A percentile compares a stretch with the other conserved stretches of the same genome.
Conservation (phyloP, 148 eudicot species). For the Silene conica region DNA sequence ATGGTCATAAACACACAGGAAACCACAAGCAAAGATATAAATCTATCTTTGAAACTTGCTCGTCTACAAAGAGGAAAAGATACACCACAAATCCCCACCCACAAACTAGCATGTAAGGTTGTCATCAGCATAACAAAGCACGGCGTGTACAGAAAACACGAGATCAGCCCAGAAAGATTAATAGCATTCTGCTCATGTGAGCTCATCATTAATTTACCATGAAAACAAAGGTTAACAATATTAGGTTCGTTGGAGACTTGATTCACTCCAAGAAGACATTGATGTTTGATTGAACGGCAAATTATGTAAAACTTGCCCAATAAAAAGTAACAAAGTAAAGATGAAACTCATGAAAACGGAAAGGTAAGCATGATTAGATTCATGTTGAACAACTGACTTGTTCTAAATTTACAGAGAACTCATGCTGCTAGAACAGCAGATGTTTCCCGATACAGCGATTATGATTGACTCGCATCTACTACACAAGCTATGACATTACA, state of each 20-base stretch:
- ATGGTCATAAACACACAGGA: too few species aligned
- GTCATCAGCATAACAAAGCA: not conserved
- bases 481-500: constrained; percentile 34
- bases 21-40: too few species aligned
- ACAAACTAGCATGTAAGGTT: not conserved
- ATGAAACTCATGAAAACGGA: constrained; percentile 16
- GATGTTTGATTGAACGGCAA: not conserved
- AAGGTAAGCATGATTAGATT: constrained; percentile 36
- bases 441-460: constrained; percentile 39
- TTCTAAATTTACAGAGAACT: constrained; percentile 54
- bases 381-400: constrained; percentile 47
- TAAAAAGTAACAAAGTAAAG: not conserved
- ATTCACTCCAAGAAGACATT: not conserved
- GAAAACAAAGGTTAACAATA: too few species aligned
- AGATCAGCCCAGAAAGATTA: not conserved
- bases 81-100: not conserved
- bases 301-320: not conserved
- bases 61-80: not conserved
- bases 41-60: too few species aligned
- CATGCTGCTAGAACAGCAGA: constrained; percentile 38
- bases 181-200: not conserved
- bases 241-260: too few species aligned
- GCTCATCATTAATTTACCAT: too few species aligned
- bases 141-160: not conserved
- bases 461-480: constrained; percentile 29